These are phyloP conservation scores for Aegilops speltoides DNA, from an alignment of 176 grass and related monocot genomes.

Conservation along the genomic window DNA sequence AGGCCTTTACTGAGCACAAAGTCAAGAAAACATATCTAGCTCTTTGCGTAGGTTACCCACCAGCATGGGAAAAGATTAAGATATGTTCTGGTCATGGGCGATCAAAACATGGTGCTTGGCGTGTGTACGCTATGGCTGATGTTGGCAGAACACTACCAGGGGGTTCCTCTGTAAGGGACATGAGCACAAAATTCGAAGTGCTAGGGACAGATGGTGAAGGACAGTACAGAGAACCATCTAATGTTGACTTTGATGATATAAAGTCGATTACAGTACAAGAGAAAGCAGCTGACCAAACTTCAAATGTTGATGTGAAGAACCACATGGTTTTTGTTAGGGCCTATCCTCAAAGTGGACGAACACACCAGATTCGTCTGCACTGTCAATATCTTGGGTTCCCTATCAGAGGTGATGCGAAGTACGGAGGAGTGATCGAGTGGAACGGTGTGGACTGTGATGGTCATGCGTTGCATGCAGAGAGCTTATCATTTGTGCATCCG, in stretches of 20 bases:
- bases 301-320: slow-evolving; percentile 20
- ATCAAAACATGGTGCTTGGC: slow-evolving; percentile 85
- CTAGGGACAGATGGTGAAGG: slow-evolving; percentile 51
- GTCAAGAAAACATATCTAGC: slow-evolving; percentile 87
- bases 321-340: slow-evolving; percentile 70
- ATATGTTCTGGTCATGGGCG: slow-evolving; percentile 83
- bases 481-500: slow-evolving; percentile 72
- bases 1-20: slow-evolving; percentile 78
- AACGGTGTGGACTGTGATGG: slow-evolving; percentile 54
- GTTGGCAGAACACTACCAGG: slow-evolving; percentile 62
- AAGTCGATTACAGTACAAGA: slow-evolving; percentile 54
- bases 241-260: slow-evolving; percentile 25
- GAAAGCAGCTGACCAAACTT: slow-evolving; percentile 26
- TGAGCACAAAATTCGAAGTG: slow-evolving; percentile 75
- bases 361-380: slow-evolving; percentile 91
- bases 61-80: slow-evolving; percentile 53
- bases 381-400: slow-evolving; percentile 84
- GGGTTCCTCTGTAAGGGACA: slow-evolving; percentile 67
- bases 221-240: slow-evolving; percentile 45
- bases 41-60: slow-evolving; percentile 54
- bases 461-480: slow-evolving; percentile 80
- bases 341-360: slow-evolving; percentile 84
- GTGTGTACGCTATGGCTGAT: slow-evolving; percentile 66
- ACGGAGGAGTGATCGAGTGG: slow-evolving; percentile 70
- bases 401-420: slow-evolving; percentile 91